phyloP scores from a whole-genome alignment of 805 yeast genomes.

The Barnettozyma siamensis region DNA sequence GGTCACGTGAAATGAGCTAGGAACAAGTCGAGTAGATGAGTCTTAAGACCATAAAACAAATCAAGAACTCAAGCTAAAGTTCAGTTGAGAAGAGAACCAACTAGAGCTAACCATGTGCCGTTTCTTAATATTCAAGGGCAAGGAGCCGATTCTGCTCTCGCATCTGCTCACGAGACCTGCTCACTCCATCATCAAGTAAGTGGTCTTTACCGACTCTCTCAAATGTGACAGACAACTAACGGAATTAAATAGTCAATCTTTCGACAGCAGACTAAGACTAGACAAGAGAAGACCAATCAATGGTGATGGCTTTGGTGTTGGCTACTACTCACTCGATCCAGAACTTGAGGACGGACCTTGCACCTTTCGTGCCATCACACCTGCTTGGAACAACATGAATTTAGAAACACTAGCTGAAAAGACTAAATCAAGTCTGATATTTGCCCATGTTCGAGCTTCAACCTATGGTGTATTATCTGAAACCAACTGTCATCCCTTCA shows the following conservation, averaged over 20 bases:
- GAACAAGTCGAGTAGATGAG: too few species aligned
- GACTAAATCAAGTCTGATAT: constrained; percentile 77
- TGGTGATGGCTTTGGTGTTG: constrained; percentile 98
- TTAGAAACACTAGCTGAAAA: constrained; percentile 80
- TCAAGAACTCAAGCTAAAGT: too few species aligned
- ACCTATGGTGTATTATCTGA: constrained; percentile 93
- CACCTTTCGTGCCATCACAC: constrained; percentile 90
- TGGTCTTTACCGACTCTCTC: neutral
- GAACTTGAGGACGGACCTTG: constrained; percentile 75
- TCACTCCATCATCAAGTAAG: constrained; percentile 83
- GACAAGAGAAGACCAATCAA: constrained; percentile 90
- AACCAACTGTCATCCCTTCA: constrained; percentile 96
- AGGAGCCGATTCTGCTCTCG: constrained; percentile 80
- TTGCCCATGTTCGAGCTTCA: constrained; percentile 95
- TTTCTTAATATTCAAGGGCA: constrained; percentile 78
- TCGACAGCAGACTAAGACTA: constrained; percentile 80
- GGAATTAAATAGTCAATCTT: constrained; percentile 64
- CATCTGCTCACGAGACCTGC: constrained; percentile 91
- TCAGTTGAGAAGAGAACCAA: too few species aligned
- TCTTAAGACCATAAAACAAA: too few species aligned
- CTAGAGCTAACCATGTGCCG: constrained; percentile 61
- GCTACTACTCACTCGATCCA: constrained; percentile 69
- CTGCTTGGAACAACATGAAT: constrained; percentile 96
- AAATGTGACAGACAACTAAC: neutral
- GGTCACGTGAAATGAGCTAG: too few species aligned